Base-by-base conservation (phyloP, 345 rosid species). In the Schrenkiella parvula region DNA sequence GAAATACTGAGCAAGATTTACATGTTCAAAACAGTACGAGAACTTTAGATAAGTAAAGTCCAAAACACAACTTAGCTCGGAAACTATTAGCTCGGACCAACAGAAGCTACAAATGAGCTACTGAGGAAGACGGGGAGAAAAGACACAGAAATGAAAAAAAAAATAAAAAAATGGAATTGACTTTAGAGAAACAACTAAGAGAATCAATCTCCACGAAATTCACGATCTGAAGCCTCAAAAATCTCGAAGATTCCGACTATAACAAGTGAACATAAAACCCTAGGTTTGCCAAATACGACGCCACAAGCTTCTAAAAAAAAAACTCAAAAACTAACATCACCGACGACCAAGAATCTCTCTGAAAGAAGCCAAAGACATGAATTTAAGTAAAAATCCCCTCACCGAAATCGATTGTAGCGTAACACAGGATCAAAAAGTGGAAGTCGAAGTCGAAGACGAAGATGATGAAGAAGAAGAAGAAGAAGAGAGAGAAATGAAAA, bases 361-460 rank as follows among this genome's bases (percentile, higher is more conserved):
- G 6, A 50, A 1, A 23, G 14, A 26, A 71, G 2, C 11, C 10
- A 8, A 52, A 22, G 2, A 42, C 41, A 44, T 1, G n/a, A 48
- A 12, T 14, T 47, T 6, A 35, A 68, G 56, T 54, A 4, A 15
- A 61, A 25, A 1, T 4, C 4, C 4, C 2, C 67, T 76, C 55
- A 76, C 80, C 71, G n/a, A 14, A 65, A 17, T 41, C 63, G 80
- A 70, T 60, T 22, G 32, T 7, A 50, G 73, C 55, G 68, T 50
- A 39, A 48, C 71, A 51, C 38, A 62, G 48, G 55, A 76, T 64
- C 63, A 47, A 32, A 31, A 15, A 37, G 5, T 41, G 42, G 29
- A 43, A 54, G 10, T 1, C 18, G 68, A 70, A 51, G 61, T 44
- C 0, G 47, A 55, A 1, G 31, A 26, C 5, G 52, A 54, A 29